Percentiles rank a stretch among this genome's conserved stretches.
Evolutionary conservation across 768 basidiomycete genomes (phyloP).

Genomic region (Trichaptum fuscoviolaceum): DNA sequence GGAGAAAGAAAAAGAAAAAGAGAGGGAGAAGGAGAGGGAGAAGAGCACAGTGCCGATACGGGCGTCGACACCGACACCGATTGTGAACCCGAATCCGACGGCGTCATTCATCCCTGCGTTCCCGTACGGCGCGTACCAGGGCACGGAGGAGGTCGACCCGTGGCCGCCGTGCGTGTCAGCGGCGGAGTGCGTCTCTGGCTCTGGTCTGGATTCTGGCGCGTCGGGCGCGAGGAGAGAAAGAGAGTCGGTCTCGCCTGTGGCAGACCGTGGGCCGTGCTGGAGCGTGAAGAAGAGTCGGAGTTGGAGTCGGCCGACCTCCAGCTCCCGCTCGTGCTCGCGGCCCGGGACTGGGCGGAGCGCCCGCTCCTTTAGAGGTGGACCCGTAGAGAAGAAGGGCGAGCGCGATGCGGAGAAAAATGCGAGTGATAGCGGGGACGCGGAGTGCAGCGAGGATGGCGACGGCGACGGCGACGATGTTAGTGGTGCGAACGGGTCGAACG

Average conservation of each 20-base stretch:
- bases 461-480: neutral
- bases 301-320: no score
- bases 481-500: neutral
- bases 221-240: neutral
- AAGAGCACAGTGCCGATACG: neutral
- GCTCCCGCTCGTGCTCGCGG: neutral
- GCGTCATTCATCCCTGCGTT: neutral
- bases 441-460: neutral
- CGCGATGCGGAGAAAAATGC: neutral
- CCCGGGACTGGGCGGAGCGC: neutral
- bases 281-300: neutral
- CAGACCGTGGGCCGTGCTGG: constrained; percentile 2
- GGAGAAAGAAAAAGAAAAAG: no score
- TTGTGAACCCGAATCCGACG: neutral
- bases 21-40: neutral
- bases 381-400: neutral
- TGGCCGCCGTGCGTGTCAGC: neutral
- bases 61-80: neutral
- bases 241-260: neutral
- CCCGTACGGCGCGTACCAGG: neutral
- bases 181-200: no score
- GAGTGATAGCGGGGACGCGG: neutral
- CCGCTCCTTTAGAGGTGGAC: no score
- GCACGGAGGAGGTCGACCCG: constrained; percentile 1
- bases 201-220: neutral